Conservation (phyloP, 495 filamentous ascomycete genomes). For the Pseudotulostoma volvatum region DNA sequence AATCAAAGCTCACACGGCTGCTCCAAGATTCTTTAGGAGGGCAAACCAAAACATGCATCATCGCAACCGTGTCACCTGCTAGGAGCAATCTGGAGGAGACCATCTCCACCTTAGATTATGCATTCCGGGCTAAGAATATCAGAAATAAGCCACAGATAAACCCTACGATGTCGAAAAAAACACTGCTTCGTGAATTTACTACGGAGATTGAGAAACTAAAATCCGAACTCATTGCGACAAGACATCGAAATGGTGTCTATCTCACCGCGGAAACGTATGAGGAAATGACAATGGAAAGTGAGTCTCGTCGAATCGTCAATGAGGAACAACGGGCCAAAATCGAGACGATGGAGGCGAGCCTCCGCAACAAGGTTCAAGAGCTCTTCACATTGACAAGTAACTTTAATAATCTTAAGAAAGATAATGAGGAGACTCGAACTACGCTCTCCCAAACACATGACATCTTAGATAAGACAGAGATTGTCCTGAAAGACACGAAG, state of each 20-base stretch:
- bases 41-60: conserved; percentile 94
- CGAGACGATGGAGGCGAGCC: conserved; percentile 74
- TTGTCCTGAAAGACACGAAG: conserved; percentile 56
- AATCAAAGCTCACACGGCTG: conserved; percentile 88
- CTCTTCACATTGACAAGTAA: conserved; percentile 68
- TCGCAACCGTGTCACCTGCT: conserved; percentile 87
- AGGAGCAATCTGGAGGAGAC: conserved; percentile 94
- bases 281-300: conserved; percentile 74
- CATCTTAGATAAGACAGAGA: conserved; percentile 73
- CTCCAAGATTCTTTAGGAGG: conserved; percentile 94
- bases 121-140: conserved; percentile 94
- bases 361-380: conserved; percentile 83
- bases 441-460: conserved; percentile 62
- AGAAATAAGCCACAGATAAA: conserved; percentile 95
- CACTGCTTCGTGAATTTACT: conserved; percentile 74
- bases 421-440: conserved; percentile 57
- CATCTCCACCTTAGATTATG: conserved; percentile 93
- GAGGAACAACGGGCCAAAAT: conserved; percentile 89
- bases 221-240: conserved; percentile 79
- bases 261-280: conserved; percentile 71
- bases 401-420: conserved; percentile 72
- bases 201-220: conserved; percentile 89
- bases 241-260: conserved; percentile 90
- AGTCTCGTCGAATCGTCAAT: conserved; percentile 78
- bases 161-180: conserved; percentile 79